Base-by-base conservation (phyloP, 176 grass and related monocot species). In the Guadua angustifolia region DNA sequence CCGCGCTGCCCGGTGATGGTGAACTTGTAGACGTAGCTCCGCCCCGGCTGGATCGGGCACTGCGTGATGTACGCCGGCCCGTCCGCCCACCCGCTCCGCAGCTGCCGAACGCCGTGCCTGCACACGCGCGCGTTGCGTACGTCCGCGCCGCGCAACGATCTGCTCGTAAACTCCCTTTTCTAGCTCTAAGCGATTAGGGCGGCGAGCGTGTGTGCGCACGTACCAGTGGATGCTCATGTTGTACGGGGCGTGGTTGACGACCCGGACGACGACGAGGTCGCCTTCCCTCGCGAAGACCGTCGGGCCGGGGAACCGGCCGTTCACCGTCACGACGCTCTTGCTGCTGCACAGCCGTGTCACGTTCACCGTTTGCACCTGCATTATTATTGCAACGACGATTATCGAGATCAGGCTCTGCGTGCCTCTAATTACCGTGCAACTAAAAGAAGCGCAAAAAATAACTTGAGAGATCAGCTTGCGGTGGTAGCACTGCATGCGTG, bases 151-250 rank as follows among this genome's bases (percentile, higher is more conserved):
- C 44, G 21, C 21, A 22, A 56, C 38, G 46, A 5, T 67, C 29
- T 11, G 49, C 38, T 69, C 14, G 40, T 63, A 11, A 50, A n/a
- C n/a, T n/a, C n/a, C n/a, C n/a, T n/a, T n/a, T n/a, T n/a, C n/a
- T n/a, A n/a, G n/a, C n/a, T n/a, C n/a, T n/a, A n/a, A n/a, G n/a
- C n/a, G n/a, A n/a, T n/a, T n/a, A n/a, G n/a, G n/a, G n/a, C n/a
- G n/a, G n/a, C n/a, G n/a, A n/a, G n/a, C n/a, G n/a, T n/a, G n/a
- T n/a, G n/a, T 2, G 7, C 5, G 75, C 9, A 7, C 49, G 7
- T 76, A 94, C 92, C 94, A 91, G 83, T 97, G 91, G 72, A 97
- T 89, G 82, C 91, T 88, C 81, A 97, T 83, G 82, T 94, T 97
- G 84, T 91, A 77, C 29, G 82, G 49, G 83, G 80, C 89, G 68